Percentiles rank a stretch among this genome's conserved stretches.
These are phyloP conservation scores for Microcera coccophila DNA, from an alignment of 2,329 filamentous ascomycete species.

Conservation along the genomic window DNA sequence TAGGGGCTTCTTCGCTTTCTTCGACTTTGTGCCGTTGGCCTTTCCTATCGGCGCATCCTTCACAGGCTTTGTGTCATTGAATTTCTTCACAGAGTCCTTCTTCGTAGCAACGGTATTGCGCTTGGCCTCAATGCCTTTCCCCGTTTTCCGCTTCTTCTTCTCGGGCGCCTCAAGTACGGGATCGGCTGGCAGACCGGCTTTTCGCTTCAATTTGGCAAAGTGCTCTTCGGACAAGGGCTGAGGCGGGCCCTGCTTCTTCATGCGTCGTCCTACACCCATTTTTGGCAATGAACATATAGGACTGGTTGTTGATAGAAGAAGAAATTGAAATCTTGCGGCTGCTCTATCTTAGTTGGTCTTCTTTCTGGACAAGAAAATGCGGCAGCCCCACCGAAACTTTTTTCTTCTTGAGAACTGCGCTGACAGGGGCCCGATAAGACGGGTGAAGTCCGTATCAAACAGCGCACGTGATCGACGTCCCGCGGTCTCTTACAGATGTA, in stretches of 20 bases:
- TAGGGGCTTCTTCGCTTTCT: slow-evolving; percentile 35
- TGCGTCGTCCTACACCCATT: slow-evolving; percentile 88
- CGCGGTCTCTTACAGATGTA: slow-evolving; percentile 12
- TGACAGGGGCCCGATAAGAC: slow-evolving; percentile 31
- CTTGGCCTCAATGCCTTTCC: slow-evolving; percentile 33
- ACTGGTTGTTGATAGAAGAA: slow-evolving; percentile 9
- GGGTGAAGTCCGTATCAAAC: slow-evolving; percentile 32
- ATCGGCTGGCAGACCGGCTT: slow-evolving; percentile 66
- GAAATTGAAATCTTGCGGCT: slow-evolving; percentile 12
- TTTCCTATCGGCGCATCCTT: slow-evolving; percentile 30
- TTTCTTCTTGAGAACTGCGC: slow-evolving; percentile 27
- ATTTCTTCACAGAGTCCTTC: slow-evolving; percentile 27
- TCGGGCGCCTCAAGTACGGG: slow-evolving; percentile 55
- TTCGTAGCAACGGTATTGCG: slow-evolving; percentile 28
- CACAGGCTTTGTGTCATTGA: slow-evolving; percentile 34
- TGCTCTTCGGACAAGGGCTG: slow-evolving; percentile 76
- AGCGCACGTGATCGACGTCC: slow-evolving; percentile 23
- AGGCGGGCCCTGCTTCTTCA: slow-evolving; percentile 92
- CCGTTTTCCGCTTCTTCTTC: slow-evolving; percentile 52
- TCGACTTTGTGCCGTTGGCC: slow-evolving; percentile 23
- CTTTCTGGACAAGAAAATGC: slow-evolving; percentile 21
- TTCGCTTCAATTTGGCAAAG: slow-evolving; percentile 78
- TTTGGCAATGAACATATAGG: slow-evolving; percentile 32
- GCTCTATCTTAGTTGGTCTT: slow-evolving; percentile 14
- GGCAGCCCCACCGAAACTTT: slow-evolving; percentile 39